Evolutionary conservation across 169 alveolate species (phyloP), one percentile per base, ranked within the genome.

Genomic region (Cyclospora cayetanensis): DNA sequence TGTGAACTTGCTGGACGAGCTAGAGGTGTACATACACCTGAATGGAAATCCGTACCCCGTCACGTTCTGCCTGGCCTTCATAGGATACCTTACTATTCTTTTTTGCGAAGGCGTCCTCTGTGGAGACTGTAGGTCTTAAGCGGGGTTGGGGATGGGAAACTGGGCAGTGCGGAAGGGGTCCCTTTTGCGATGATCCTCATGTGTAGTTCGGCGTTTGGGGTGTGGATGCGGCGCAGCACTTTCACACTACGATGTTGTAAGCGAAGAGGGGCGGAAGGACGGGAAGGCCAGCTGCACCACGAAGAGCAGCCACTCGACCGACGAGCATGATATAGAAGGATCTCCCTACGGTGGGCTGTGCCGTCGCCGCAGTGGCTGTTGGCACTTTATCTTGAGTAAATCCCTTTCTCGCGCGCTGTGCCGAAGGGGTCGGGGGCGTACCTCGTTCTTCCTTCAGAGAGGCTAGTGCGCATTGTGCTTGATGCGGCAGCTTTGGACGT

Each of bases 61-160:
- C 50, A 68, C 90, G 20, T 83, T 37, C 42, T 43, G 63, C 46
- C 39, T 83, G 25, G 37, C 55, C 35, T 83, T 83, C 79, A 5
- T 83, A n/a, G 90, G 90, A 0, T 83, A 83, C 35, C 43, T 83
- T 11, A 55, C 46, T 41, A 83, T 83, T 39, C 79, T 83, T 29
- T 15, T 83, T 9, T 83, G 90, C 90, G 90, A 83, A 29, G 52
- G 34, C 7, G 68, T 83, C 39, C 90, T 83, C 65, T 60, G 72
- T 34, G 72, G 72, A 0, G 72, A 60, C 72, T 12, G 72, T 60
- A 22, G 25, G 60, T 12, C 25, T 46, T 65, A 11, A 42, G 77
- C 0, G 70, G 77, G 43, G 27, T 11, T 65, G 41, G 77, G 77
- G 77, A 29, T 65, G 5, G 4, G 77, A 20, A 20, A 29, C 31